Evolutionary conservation across 192 early-diverging fungal species (phyloP).

Genomic region (Backusella luteola): DNA sequence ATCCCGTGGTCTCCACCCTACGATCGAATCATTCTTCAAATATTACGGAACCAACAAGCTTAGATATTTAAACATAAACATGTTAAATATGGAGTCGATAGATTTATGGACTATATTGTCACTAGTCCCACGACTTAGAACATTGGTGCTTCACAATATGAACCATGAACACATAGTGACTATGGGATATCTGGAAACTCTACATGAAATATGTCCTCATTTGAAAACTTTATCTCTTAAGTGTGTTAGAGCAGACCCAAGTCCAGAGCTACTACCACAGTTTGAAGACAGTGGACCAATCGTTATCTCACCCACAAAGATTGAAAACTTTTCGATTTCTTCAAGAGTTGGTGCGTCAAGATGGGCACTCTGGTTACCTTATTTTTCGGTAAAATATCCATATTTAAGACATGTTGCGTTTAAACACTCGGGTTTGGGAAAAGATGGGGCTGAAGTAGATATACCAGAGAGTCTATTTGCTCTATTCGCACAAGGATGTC

Average conservation of each 20-base stretch:
- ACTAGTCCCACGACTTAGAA: not conserved
- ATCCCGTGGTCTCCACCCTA: not conserved
- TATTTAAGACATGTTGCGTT: not conserved
- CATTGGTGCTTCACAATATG: not conserved
- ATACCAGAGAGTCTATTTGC: not conserved
- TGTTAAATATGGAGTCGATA: not conserved
- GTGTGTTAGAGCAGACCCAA: conserved; percentile 6
- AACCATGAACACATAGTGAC: conserved; percentile 14
- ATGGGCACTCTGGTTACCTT: conserved; percentile 15
- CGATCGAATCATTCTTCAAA: not conserved
- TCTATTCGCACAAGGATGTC: not conserved
- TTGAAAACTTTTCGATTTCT: not conserved
- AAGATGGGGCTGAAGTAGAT: not conserved
- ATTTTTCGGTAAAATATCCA: conserved; percentile 11
- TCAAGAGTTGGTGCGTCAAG: conserved; percentile 3
- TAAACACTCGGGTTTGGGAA: conserved; percentile 7
- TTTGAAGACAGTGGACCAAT: not conserved
- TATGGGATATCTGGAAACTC: conserved; percentile 1
- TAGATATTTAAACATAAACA: not conserved
- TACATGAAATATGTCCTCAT: not conserved
- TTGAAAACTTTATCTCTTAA: not conserved
- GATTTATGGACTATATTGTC: conserved; percentile 9
- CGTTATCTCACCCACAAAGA: not conserved
- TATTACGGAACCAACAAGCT: not conserved
- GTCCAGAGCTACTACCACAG: not conserved